These are phyloP conservation scores for Metarhizium humberi DNA, from an alignment of 2,329 filamentous ascomycete genomes.

Conservation along the genomic window DNA sequence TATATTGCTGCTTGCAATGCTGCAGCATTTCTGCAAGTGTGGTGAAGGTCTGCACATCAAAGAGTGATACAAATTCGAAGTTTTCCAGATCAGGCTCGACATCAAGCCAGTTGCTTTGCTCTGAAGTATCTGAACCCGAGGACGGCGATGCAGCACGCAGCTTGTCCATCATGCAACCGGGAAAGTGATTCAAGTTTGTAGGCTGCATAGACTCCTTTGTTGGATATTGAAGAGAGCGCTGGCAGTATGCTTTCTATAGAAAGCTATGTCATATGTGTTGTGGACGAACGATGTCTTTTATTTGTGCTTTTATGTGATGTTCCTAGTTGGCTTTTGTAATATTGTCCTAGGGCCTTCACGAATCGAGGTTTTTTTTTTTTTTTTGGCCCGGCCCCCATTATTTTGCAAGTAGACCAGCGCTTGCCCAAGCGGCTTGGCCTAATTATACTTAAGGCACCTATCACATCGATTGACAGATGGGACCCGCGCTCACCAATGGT, in stretches of 20 bases:
- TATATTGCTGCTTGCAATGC: slow-evolving; percentile 56
- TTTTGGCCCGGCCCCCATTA: not conserved
- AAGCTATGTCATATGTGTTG: no score
- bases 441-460: no score
- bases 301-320: not conserved
- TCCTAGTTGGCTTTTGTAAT: no score
- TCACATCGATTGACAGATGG: not conserved
- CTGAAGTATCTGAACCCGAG: slow-evolving; percentile 19
- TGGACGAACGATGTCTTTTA: not conserved
- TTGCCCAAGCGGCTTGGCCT: no score
- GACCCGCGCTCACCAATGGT: not conserved
- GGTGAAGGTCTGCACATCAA: slow-evolving; percentile 57
- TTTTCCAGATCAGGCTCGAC: slow-evolving; percentile 55
- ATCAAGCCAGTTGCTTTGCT: slow-evolving; percentile 43
- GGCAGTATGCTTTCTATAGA: no score
- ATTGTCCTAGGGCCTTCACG: not conserved
- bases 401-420: not conserved
- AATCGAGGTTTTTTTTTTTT: not conserved
- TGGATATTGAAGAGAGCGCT: not conserved
- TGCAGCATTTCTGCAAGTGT: slow-evolving; percentile 56
- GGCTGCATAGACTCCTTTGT: not conserved
- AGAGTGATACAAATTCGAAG: slow-evolving; percentile 55
- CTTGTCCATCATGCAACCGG: not conserved
- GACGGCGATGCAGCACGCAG: slow-evolving; percentile 9
- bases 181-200: not conserved